Conservation (phyloP, 768 basidiomycete species). For the Pleurotus salmoneostramineus region DNA sequence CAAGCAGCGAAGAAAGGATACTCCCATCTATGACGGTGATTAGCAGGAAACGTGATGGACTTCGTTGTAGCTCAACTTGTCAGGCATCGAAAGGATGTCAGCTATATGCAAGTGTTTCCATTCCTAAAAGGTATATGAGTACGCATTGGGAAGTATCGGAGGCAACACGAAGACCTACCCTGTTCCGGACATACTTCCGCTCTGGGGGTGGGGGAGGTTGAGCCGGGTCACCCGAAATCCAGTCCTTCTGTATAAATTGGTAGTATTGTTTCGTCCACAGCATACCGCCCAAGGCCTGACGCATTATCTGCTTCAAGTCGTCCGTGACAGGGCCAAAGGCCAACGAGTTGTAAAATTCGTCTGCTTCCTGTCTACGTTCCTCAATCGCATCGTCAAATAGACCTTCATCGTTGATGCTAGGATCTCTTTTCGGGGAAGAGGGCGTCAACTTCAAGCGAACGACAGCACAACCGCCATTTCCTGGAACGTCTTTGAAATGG, state of each 20-base stretch:
- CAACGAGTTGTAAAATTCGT: slow-evolving; percentile 89
- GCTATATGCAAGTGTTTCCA: slow-evolving; percentile 96
- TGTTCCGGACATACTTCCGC: slow-evolving; percentile 81
- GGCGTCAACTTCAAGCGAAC: slow-evolving; percentile 93
- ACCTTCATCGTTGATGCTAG: slow-evolving; percentile 82
- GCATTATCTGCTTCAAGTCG: slow-evolving; percentile 93
- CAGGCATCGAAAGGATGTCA: slow-evolving; percentile 98
- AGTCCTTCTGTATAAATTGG: slow-evolving; percentile 93
- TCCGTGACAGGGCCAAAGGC: slow-evolving; percentile 84
- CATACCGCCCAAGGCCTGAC: slow-evolving; percentile 96
- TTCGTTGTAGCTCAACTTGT: slow-evolving; percentile 62
- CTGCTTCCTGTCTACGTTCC: slow-evolving; percentile 87
- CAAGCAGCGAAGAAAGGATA: slow-evolving; percentile 99
- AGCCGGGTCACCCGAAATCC: slow-evolving; percentile 93
- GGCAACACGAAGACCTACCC: slow-evolving; percentile 36
- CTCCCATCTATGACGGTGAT: slow-evolving; percentile 67
- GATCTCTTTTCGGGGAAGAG: slow-evolving; percentile 65
- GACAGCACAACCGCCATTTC: slow-evolving; percentile 89
- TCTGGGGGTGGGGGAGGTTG: slow-evolving; percentile 94
- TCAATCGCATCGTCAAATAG: slow-evolving; percentile 87
- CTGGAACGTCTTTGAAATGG: slow-evolving; percentile 80
- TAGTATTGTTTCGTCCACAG: slow-evolving; percentile 99
- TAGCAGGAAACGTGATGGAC: neutral
- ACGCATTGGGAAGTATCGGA: neutral
- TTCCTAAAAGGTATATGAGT: slow-evolving; percentile 42